Conservation (phyloP, 2,329 filamentous ascomycete species). For the Fusarium sp. region DNA sequence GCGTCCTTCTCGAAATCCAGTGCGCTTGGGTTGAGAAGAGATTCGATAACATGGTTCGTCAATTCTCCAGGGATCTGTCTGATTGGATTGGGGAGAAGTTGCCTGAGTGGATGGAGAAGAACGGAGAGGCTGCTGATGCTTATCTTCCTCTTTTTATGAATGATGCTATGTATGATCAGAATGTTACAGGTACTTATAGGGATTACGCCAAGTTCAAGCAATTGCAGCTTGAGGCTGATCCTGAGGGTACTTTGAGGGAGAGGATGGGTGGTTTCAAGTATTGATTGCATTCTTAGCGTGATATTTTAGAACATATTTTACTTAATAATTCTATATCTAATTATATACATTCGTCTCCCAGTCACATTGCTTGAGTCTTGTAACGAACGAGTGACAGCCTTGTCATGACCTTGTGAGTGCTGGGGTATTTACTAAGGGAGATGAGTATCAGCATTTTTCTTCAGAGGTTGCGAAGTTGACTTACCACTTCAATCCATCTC, state of each 20-base stretch:
- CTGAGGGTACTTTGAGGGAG: constrained; percentile 7
- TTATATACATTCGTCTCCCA: fast-evolving
- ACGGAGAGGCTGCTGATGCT: not conserved
- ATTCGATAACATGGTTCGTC: not conserved
- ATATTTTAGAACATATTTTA: fast-evolving
- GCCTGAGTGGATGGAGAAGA: constrained; percentile 2
- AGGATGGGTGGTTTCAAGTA: constrained; percentile 19
- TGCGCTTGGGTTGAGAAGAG: constrained; percentile 22
- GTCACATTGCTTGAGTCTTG: fast-evolving
- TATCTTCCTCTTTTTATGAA: constrained; percentile 24
- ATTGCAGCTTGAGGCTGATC: constrained; percentile 6
- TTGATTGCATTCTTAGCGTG: not conserved
- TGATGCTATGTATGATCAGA: constrained; percentile 21
- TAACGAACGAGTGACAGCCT: too few relatives aligned
- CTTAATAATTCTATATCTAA: not conserved
- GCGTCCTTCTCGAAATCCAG: constrained; percentile 16
- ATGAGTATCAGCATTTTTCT: not conserved
- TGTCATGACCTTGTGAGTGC: fast-evolving
- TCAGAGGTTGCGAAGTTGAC: too few relatives aligned
- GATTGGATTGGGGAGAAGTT: constrained; percentile 13
- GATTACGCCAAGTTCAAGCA: constrained; percentile 19
- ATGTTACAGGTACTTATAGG: constrained; percentile 12
- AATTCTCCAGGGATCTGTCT: constrained; percentile 14
- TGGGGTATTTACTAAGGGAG: not conserved
- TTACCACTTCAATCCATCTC: constrained; percentile 25